A percentile compares a stretch with the other conserved stretches of the same genome.
Evolutionary conservation across 148 eudicot species (phyloP).

Genomic region (Rhododendron vialii): DNA sequence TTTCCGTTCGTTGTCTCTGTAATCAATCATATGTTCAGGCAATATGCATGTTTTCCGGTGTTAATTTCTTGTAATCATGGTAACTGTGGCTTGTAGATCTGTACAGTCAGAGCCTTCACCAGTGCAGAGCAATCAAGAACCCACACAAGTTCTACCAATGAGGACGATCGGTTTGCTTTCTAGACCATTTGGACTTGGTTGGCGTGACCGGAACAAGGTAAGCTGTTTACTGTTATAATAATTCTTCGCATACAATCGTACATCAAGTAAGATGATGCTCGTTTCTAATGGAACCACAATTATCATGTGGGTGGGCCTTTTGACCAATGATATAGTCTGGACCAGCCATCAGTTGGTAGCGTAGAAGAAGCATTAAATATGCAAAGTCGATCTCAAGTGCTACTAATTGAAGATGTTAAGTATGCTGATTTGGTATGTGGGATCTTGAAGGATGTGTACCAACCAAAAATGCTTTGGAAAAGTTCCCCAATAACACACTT

Average conservation of each 20-base stretch:
- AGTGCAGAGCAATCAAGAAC: slow-evolving; percentile 46
- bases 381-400: too few species aligned
- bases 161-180: slow-evolving; percentile 75
- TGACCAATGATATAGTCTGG: background rate
- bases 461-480: background rate
- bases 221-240: slow-evolving; percentile 1
- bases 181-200: slow-evolving; percentile 93
- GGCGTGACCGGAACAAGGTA: slow-evolving; percentile 92
- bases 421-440: background rate
- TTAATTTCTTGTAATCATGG: background rate
- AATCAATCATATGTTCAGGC: too few species aligned
- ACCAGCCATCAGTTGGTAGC: background rate
- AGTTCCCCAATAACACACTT: background rate
- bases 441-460: background rate
- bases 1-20: background rate
- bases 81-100: slow-evolving; percentile 42
- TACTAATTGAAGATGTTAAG: background rate
- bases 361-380: background rate
- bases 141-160: slow-evolving; percentile 50
- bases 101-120: slow-evolving; percentile 46
- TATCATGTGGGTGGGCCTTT: background rate
- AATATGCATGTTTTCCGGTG: background rate
- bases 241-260: background rate
- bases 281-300: background rate
- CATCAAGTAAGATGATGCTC: background rate